Percentiles rank a stretch among this genome's conserved stretches.
These are phyloP conservation scores for Chaetomiaceae sp. DNA, from an alignment of 2,329 filamentous ascomycete genomes.

Conservation along the genomic window DNA sequence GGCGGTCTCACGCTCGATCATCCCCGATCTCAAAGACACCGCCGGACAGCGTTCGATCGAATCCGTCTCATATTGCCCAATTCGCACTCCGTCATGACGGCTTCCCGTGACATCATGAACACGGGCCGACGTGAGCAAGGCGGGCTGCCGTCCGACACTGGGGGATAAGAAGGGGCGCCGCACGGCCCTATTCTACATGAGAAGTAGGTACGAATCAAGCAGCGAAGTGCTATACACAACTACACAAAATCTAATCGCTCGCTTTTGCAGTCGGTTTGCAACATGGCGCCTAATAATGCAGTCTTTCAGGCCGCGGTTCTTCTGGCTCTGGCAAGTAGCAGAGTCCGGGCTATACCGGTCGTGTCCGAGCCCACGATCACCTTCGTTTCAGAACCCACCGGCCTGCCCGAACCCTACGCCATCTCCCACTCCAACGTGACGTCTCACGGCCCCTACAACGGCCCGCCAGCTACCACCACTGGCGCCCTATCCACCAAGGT, in stretches of 20 bases:
- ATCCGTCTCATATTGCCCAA: too few relatives aligned
- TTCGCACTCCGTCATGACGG: too few relatives aligned
- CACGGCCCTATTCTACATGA: too few relatives aligned
- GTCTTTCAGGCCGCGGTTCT: slow-evolving; percentile 5
- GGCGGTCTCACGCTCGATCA: too few relatives aligned
- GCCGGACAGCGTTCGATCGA: too few relatives aligned
- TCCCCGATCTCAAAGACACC: too few relatives aligned
- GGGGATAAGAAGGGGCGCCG: too few relatives aligned
- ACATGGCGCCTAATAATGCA: not conserved
- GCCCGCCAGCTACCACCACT: slow-evolving; percentile 60
- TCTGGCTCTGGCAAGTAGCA: slow-evolving; percentile 13
- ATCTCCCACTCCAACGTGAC: slow-evolving; percentile 47
- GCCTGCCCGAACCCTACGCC: slow-evolving; percentile 12
- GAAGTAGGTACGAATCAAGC: too few relatives aligned
- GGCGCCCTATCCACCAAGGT: slow-evolving; percentile 61
- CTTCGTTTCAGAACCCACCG: slow-evolving; percentile 21
- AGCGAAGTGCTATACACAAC: too few relatives aligned
- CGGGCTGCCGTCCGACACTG: too few relatives aligned
- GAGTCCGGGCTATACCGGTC: slow-evolving; percentile 20
- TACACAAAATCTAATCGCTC: not conserved
- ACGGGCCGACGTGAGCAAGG: too few relatives aligned
- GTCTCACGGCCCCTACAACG: slow-evolving; percentile 64
- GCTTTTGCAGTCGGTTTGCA: not conserved
- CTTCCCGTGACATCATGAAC: too few relatives aligned
- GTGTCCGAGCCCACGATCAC: slow-evolving; percentile 23